Percentiles rank a stretch among this genome's conserved stretches.
Evolutionary conservation across 768 basidiomycete genomes (phyloP).

Genomic region (Tricholoma furcatifolium): DNA sequence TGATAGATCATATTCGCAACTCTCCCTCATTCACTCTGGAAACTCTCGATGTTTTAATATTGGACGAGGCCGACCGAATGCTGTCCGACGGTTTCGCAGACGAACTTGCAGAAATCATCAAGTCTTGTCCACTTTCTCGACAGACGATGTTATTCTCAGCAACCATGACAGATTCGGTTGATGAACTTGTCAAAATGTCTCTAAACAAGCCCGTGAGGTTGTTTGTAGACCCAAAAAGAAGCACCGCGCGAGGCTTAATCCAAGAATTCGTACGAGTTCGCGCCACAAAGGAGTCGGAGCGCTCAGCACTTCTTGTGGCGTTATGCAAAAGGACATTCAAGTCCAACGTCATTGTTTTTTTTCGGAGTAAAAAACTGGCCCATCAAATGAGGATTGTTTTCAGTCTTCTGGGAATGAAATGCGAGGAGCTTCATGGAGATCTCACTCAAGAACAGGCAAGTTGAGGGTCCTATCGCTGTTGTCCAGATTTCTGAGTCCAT

Average conservation of each 20-base stretch:
- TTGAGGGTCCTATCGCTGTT: neutral
- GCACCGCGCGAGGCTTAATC: constrained; percentile 78
- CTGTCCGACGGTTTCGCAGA: constrained; percentile 93
- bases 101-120: constrained; percentile 91
- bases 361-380: constrained; percentile 94
- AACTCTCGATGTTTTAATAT: constrained; percentile 87
- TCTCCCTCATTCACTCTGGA: constrained; percentile 92
- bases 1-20: constrained; percentile 97
- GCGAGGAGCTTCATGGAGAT: constrained; percentile 93
- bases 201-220: constrained; percentile 90
- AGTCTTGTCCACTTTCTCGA: constrained; percentile 79
- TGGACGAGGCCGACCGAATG: constrained; percentile 99
- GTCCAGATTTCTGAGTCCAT: neutral
- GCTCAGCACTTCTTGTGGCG: constrained; percentile 72
- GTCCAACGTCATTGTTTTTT: constrained; percentile 84
- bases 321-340: constrained; percentile 90
- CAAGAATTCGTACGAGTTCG: constrained; percentile 96
- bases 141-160: constrained; percentile 99
- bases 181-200: constrained; percentile 90
- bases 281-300: constrained; percentile 73
- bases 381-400: constrained; percentile 97
- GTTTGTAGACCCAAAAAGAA: constrained; percentile 93
- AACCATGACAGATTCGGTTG: constrained; percentile 97
- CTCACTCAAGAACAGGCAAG: constrained; percentile 92
- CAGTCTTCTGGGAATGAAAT: constrained; percentile 81